phyloP scores from a whole-genome alignment of 352 stramenopile species.

The Phytophthora tubulina region DNA sequence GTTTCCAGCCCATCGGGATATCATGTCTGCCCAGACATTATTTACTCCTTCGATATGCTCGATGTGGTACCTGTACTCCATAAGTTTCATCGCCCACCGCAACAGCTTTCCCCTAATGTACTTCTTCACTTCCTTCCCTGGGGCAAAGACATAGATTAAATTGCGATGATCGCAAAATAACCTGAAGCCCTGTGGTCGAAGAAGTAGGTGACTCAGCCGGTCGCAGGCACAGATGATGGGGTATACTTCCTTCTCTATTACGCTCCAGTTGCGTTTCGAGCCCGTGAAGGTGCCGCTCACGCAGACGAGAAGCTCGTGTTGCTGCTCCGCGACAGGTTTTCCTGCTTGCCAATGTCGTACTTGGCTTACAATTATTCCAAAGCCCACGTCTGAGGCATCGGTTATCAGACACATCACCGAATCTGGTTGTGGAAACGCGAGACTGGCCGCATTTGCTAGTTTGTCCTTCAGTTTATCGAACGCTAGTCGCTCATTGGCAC shows the following conservation, averaged over 20 bases:
- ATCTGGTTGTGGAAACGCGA: not conserved
- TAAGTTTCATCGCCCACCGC: slow-evolving; percentile 10
- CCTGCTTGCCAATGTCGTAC: not conserved
- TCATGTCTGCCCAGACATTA: slow-evolving; percentile 29
- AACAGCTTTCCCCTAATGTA: slow-evolving; percentile 19
- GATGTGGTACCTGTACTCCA: slow-evolving; percentile 25
- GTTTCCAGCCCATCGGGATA: slow-evolving; percentile 1
- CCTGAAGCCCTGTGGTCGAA: not conserved
- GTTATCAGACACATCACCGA: not conserved
- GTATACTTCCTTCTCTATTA: slow-evolving; percentile 3
- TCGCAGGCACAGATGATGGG: slow-evolving; percentile 2
- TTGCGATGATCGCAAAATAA: slow-evolving; percentile 8
- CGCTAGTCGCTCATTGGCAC: not conserved
- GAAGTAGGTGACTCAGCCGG: slow-evolving; percentile 13
- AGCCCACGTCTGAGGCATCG: not conserved
- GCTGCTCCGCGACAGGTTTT: slow-evolving; percentile 4
- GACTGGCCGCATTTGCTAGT: not conserved
- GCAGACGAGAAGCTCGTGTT: slow-evolving; percentile 15
- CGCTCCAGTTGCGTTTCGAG: slow-evolving; percentile 4
- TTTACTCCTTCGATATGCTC: slow-evolving; percentile 15
- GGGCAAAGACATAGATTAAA: slow-evolving; percentile 11
- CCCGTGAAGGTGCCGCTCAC: slow-evolving; percentile 11
- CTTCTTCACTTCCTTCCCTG: slow-evolving; percentile 19
- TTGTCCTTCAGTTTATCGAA: not conserved
- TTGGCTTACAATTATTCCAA: not conserved